Evolutionary conservation across 495 filamentous ascomycete genomes (phyloP), one percentile per base, ranked within the genome.

Genomic region (Penicillium manginii): DNA sequence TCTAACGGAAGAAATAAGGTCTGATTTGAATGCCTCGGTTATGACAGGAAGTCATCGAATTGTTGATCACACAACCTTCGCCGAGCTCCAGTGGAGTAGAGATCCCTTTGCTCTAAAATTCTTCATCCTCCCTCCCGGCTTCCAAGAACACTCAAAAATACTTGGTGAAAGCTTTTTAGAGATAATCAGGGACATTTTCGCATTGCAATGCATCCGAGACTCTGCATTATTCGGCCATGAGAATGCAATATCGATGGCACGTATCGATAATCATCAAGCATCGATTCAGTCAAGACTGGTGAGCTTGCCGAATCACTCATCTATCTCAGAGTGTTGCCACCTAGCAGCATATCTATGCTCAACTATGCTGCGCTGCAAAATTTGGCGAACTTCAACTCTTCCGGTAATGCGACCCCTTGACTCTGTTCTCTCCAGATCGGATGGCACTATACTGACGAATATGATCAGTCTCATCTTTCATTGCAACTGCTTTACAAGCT

Each of bases 211-310:
- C 51, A 74, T 74, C 12, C 70, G 72, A 50, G 71, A 76, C 10
- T 52, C 60, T 35, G 31, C 60, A 29, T 43, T 43, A 15, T 57
- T 64, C 33, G 33, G 37, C 4, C 60, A 32, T 3, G 55, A 64
- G 18, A 68, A 75, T 56, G 59, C 55, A 35, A 63, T 71, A 31
- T 53, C 56, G 6, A 73, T 77, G 67, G 61, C 64, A 31, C 62
- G 68, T 47, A 65, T 75, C 59, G 66, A 77, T 56, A 77, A 77
- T 50, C 73, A 77, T 39, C 65, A 65, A 35, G 73, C 73, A 50
- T 75, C 71, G 2, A 73, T 75, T 18, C 69, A 75, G 45, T 75
- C 73, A 2, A 58, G 73, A 26, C 66, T 77, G 10, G 59, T 69
- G 17, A 46, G 52, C 52, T 55, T 71, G 40, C 57, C 63, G 19